Evolutionary conservation across 257 asterid species (phyloP), one percentile per base, ranked within the genome.

Genomic region (Plantago elongata): DNA sequence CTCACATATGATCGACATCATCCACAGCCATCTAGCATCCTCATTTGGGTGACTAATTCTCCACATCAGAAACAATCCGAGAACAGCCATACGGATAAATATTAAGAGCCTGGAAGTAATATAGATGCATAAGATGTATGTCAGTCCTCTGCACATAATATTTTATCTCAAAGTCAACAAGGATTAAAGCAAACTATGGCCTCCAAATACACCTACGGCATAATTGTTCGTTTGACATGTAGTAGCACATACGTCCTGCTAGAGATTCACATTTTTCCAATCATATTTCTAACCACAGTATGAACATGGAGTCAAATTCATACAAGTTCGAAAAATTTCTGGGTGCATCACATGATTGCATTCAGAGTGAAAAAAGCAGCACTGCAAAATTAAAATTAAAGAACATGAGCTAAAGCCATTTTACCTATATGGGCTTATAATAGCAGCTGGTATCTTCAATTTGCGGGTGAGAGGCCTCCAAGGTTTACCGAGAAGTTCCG

Each of bases 391-490:
- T n/a, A 34, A 54, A 14, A 11, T 57, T n/a, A 38, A 49, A 44
- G 27, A 9, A 66, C 45, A 49, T 7, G 16, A 45, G 37, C 13
- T 44, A 44, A 57, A 29, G 30, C 22, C 60, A 71, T 17, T 65
- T 71, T 75, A 89, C 97, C 95, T 73, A 65, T 86, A 89, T 9
- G 97, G 95, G 68, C 97, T 86, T 71, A 89, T 63, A 60, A 86
- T 45, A 18, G 94, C 95, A 68, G 97, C 94, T 44, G 94, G 83
- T 61, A 86, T 84, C 77, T 82, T 79, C 91, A 89, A 68, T 74
- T 89, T 89, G 6, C 95, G 90, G 0, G 97, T 86, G 4, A 89
- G 87, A 3, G 95, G 97, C 68, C 94, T 80, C 95, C 97, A 89
- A 4, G 97, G 94, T 78, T 86, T 86, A 79, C 64, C 75, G 18